These are phyloP conservation scores for Triticum aestivum DNA, from an alignment of 176 grass and related monocot species.

Conservation along the genomic window DNA sequence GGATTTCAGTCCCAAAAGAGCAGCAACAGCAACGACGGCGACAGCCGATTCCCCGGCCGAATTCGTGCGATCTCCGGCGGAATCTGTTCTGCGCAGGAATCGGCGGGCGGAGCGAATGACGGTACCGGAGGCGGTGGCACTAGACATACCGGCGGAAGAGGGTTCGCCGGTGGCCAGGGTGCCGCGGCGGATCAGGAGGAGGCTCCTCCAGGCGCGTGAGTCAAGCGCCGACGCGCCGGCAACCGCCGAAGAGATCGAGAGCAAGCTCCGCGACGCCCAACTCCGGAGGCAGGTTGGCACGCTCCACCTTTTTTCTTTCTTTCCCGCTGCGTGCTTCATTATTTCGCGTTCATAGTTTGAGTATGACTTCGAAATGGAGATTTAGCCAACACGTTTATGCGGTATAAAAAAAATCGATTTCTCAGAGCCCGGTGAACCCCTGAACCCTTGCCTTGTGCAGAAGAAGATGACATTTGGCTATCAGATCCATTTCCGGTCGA, in stretches of 20 bases:
- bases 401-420: neutral
- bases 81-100: neutral
- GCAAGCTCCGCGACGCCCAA: constrained; percentile 73
- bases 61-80: neutral
- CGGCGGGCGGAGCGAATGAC: constrained; percentile 32
- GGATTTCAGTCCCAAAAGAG: neutral
- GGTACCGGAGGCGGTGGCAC: constrained; percentile 51
- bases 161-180: constrained; percentile 50
- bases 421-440: constrained; percentile 6
- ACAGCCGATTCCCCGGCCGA: neutral
- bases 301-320: neutral
- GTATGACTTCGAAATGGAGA: neutral
- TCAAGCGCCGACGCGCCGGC: constrained; percentile 15
- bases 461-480: constrained; percentile 39
- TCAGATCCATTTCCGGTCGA: constrained; percentile 55
- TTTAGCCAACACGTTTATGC: neutral
- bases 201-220: constrained; percentile 41
- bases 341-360: neutral
- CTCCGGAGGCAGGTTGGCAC: constrained; percentile 68
- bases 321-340: neutral
- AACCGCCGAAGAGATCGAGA: constrained; percentile 77
- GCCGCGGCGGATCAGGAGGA: constrained; percentile 74
- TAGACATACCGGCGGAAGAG: constrained; percentile 61
- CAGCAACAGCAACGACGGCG: neutral
- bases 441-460: constrained; percentile 53